Conservation (phyloP, 164 flowering plant species). For the Magnolia changhungtana region DNA sequence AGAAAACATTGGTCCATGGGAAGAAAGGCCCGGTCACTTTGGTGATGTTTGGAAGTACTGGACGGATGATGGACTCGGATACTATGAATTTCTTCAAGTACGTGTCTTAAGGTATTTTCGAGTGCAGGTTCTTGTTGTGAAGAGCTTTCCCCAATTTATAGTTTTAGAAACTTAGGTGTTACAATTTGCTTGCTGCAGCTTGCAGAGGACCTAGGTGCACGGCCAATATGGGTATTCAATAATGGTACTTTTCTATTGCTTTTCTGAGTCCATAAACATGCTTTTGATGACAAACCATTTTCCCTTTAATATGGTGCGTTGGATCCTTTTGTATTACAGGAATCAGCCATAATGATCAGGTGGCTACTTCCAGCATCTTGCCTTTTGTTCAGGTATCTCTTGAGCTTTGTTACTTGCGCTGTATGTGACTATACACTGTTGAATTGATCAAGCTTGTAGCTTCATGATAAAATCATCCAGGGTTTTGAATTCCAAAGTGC, state of each 20-base stretch:
- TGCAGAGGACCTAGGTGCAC: conserved; percentile 77
- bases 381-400: conserved; percentile 78
- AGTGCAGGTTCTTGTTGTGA: conserved; percentile 4
- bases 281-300: background rate
- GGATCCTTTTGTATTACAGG: conserved; percentile 40
- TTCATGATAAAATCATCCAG: no score
- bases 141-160: background rate
- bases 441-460: no score
- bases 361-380: conserved; percentile 47
- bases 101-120: conserved; percentile 11
- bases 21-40: conserved; percentile 91
- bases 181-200: conserved; percentile 42
- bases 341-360: conserved; percentile 77
- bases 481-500: no score
- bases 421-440: background rate
- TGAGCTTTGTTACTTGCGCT: background rate
- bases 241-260: conserved; percentile 52
- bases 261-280: background rate
- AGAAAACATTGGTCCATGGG: conserved; percentile 89
- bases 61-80: conserved; percentile 97
- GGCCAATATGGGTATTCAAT: conserved; percentile 90
- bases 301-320: background rate
- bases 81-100: conserved; percentile 89
- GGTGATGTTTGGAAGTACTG: conserved; percentile 95
- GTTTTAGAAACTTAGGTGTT: background rate